Conservation (phyloP, 495 filamentous ascomycete species). For the Penicillium longicatenatum region DNA sequence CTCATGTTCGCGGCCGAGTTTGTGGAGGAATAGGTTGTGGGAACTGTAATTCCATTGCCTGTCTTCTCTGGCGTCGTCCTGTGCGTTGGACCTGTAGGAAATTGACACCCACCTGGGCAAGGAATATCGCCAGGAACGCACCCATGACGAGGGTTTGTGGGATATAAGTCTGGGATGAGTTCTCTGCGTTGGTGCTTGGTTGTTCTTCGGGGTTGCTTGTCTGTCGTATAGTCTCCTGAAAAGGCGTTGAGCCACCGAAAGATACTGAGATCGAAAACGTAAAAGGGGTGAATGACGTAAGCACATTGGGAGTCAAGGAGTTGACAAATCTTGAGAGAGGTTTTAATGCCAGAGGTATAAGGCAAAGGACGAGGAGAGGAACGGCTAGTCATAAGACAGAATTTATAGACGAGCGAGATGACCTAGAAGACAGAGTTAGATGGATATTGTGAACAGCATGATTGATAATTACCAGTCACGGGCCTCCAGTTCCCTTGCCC, state of each 20-base stretch:
- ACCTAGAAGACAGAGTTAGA: constrained; percentile 29
- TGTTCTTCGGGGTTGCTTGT: constrained; percentile 6
- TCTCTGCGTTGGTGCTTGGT: not conserved
- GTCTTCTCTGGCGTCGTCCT: constrained; percentile 28
- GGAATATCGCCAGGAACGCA: constrained; percentile 38
- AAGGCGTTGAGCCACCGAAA: constrained; percentile 31
- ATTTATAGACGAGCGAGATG: constrained; percentile 32
- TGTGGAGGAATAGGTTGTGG: constrained; percentile 26
- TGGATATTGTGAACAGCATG: not conserved
- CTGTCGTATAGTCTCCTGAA: constrained; percentile 12
- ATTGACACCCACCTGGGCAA: constrained; percentile 38
- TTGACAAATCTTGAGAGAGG: constrained; percentile 23
- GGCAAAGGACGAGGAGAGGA: constrained; percentile 44
- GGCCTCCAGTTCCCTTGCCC: constrained; percentile 73
- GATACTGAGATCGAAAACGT: constrained; percentile 46
- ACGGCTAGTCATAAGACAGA: constrained; percentile 55
- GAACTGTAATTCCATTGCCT: constrained; percentile 26
- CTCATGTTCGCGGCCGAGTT: constrained; percentile 8
- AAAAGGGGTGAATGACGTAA: constrained; percentile 38
- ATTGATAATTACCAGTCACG: constrained; percentile 66
- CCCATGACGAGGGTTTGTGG: constrained; percentile 41
- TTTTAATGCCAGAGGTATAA: constrained; percentile 31
- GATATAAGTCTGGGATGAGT: constrained; percentile 29
- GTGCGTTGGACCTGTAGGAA: constrained; percentile 32
- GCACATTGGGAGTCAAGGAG: constrained; percentile 30